A percentile compares a stretch with the other conserved stretches of the same genome.
Evolutionary conservation across 768 basidiomycete species (phyloP).

Genomic region (Clathrus columnatus): DNA sequence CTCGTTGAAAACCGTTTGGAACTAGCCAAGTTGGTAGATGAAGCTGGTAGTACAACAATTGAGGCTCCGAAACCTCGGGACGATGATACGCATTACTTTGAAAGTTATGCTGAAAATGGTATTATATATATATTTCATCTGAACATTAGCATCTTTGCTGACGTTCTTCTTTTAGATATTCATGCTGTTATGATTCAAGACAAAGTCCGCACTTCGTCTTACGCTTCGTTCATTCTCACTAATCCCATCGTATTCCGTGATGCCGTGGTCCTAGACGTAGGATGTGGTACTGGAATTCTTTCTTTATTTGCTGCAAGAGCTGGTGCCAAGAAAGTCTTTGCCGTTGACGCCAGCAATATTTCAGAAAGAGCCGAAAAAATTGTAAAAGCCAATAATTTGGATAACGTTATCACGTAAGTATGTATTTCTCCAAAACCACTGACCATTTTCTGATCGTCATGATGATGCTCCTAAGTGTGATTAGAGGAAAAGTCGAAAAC

Average conservation of each 20-base stretch:
- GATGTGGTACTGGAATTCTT: slow-evolving; percentile 91
- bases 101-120: slow-evolving; percentile 87
- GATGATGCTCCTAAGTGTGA: slow-evolving; percentile 39
- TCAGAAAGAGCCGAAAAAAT: slow-evolving; percentile 70
- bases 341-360: slow-evolving; percentile 85
- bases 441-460: slow-evolving; percentile 4
- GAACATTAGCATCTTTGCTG: too few relatives aligned
- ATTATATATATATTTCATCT: slow-evolving; percentile 9
- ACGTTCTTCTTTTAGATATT: slow-evolving; percentile 48
- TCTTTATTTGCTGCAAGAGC: slow-evolving; percentile 84
- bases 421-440: neutral
- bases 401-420: slow-evolving; percentile 53
- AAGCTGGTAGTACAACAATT: slow-evolving; percentile 13
- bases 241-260: slow-evolving; percentile 76
- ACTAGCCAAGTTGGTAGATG: slow-evolving; percentile 18
- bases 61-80: slow-evolving; percentile 48
- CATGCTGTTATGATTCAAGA: slow-evolving; percentile 97
- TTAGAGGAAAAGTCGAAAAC: slow-evolving; percentile 87
- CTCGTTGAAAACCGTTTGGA: slow-evolving; percentile 41
- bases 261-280: slow-evolving; percentile 87
- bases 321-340: slow-evolving; percentile 84
- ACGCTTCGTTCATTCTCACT: slow-evolving; percentile 82
- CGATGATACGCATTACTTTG: slow-evolving; percentile 91
- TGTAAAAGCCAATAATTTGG: slow-evolving; percentile 64
- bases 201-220: slow-evolving; percentile 86